Evolutionary conservation across 2,329 filamentous ascomycete genomes (phyloP).

Genomic region (Clathrospora elynae): DNA sequence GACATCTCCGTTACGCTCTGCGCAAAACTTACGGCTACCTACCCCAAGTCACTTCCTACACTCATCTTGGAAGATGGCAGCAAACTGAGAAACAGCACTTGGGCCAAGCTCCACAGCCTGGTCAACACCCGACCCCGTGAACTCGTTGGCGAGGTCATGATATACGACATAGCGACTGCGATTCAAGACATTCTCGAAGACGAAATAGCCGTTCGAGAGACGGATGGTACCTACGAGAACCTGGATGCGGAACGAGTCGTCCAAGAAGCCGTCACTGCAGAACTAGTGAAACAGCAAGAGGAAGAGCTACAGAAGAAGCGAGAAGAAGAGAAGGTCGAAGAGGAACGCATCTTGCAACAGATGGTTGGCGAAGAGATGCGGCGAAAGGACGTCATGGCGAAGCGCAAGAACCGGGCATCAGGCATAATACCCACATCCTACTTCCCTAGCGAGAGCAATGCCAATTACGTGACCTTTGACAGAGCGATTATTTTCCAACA

Average conservation of each 20-base stretch:
- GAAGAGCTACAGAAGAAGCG: constrained; percentile 49
- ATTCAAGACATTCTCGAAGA: constrained; percentile 79
- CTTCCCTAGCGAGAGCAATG: constrained; percentile 47
- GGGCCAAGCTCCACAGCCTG: constrained; percentile 72
- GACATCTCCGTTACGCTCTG: constrained; percentile 73
- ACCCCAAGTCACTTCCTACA: constrained; percentile 81
- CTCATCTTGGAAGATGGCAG: constrained; percentile 69
- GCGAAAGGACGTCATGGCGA: constrained; percentile 64
- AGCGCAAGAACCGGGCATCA: constrained; percentile 59
- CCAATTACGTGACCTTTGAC: constrained; percentile 65
- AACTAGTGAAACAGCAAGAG: constrained; percentile 57
- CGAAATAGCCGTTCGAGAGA: constrained; percentile 76
- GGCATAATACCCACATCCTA: constrained; percentile 41
- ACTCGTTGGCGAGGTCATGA: constrained; percentile 67
- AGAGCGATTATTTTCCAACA: constrained; percentile 68
- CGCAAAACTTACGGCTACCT: constrained; percentile 85
- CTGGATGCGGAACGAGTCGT: constrained; percentile 86
- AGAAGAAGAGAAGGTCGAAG: constrained; percentile 62
- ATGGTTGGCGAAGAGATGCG: constrained; percentile 76
- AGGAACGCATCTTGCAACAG: constrained; percentile 71
- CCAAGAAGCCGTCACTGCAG: constrained; percentile 74
- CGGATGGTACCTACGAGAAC: constrained; percentile 78
- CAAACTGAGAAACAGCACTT: constrained; percentile 70
- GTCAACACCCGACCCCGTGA: constrained; percentile 71
- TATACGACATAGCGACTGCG: constrained; percentile 64